phyloP scores from a whole-genome alignment of 257 asterid species.

The Plantago elongata region DNA sequence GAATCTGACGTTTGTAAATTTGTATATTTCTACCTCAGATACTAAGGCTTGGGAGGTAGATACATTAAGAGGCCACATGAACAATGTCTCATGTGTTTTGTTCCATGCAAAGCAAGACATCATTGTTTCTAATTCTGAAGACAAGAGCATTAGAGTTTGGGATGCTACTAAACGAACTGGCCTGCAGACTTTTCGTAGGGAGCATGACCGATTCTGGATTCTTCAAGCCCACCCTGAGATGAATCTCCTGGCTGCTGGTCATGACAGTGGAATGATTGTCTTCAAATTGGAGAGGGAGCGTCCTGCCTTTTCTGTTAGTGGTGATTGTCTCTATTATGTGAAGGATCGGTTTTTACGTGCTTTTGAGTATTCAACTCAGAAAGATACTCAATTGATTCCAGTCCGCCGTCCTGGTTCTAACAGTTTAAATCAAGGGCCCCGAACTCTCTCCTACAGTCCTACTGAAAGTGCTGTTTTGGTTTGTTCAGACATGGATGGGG shows the following conservation, averaged over 20 bases:
- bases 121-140: conserved; percentile 93
- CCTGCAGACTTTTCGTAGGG: conserved; percentile 92
- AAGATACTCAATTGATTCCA: conserved; percentile 79
- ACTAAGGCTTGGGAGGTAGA: conserved; percentile 99
- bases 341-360: conserved; percentile 83
- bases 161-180: conserved; percentile 98
- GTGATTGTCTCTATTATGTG: conserved; percentile 73
- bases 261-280: conserved; percentile 96
- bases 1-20: background rate
- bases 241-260: conserved; percentile 98
- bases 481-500: conserved; percentile 89
- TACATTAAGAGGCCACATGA: conserved; percentile 95
- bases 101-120: conserved; percentile 91
- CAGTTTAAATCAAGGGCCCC: conserved; percentile 77
- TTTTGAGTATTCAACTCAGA: conserved; percentile 82
- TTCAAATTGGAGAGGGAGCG: conserved; percentile 97
- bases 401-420: conserved; percentile 90
- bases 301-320: conserved; percentile 82
- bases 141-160: conserved; percentile 97
- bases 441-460: conserved; percentile 88
- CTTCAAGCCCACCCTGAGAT: conserved; percentile 96
- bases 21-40: conserved; percentile 39
- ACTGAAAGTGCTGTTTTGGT: conserved; percentile 84
- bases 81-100: conserved; percentile 87
- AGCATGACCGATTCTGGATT: conserved; percentile 97